Evolutionary conservation across 192 early-diverging fungal genomes (phyloP).

Genomic region (Entophlyctis luteolus): DNA sequence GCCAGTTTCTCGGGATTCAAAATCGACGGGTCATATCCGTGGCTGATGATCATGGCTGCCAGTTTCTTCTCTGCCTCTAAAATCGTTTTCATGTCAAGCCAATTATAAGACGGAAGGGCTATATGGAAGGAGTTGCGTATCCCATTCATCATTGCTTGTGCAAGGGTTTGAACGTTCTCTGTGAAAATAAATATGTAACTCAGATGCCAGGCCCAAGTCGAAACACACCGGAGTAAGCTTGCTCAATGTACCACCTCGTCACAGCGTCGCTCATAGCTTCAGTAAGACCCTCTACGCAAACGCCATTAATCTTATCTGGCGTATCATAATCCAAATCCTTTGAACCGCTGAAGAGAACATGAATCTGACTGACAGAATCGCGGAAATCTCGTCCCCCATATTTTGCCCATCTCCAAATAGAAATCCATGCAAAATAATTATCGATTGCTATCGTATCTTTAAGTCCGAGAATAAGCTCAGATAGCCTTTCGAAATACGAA

Average conservation of each 20-base stretch:
- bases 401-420: slow-evolving; percentile 17
- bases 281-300: neutral
- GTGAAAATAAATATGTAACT: neutral
- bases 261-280: slow-evolving; percentile 25
- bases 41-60: neutral
- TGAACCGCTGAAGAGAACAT: neutral
- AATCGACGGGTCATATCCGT: slow-evolving; percentile 7
- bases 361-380: neutral
- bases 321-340: neutral
- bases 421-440: slow-evolving; percentile 9
- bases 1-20: neutral
- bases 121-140: neutral
- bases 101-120: slow-evolving; percentile 11
- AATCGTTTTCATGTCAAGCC: slow-evolving; percentile 7
- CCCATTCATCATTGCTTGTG: neutral
- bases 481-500: neutral
- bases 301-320: neutral
- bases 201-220: neutral
- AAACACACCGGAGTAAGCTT: slow-evolving; percentile 22
- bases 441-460: slow-evolving; percentile 9
- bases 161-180: neutral
- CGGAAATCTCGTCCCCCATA: slow-evolving; percentile 1
- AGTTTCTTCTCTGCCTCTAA: slow-evolving; percentile 16
- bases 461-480: neutral
- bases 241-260: slow-evolving; percentile 29